These are phyloP conservation scores for Gossypium gossypioides DNA, from an alignment of 441 rosid genomes.

Conservation along the genomic window DNA sequence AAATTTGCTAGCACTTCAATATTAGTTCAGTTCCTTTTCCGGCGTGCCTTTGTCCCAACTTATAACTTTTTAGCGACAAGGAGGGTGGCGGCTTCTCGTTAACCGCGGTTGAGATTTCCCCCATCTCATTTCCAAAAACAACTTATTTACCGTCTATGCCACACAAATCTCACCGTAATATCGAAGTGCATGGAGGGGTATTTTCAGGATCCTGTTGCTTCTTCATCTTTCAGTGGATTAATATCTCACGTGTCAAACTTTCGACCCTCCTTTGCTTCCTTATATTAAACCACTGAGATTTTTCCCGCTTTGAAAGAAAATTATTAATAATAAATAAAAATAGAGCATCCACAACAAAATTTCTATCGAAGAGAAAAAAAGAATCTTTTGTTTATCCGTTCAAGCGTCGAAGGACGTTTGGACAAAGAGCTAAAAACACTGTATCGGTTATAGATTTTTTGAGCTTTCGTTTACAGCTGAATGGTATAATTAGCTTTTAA, in stretches of 20 bases:
- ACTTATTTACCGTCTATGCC: background rate
- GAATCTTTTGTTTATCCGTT: conserved; percentile 29
- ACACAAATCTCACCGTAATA: background rate
- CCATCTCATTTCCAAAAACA: background rate
- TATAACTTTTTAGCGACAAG: background rate
- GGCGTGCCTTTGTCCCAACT: conserved; percentile 2
- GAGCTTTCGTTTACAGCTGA: conserved; percentile 11
- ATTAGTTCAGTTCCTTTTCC: conserved; percentile 10
- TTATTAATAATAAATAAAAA: background rate
- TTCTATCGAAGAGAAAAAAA: background rate
- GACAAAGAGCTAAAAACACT: conserved; percentile 10
- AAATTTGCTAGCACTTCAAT: background rate
- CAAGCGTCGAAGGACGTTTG: conserved; percentile 2
- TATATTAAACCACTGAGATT: conserved; percentile 33
- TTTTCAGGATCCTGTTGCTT: background rate
- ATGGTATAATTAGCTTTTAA: conserved; percentile 20
- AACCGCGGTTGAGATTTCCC: conserved; percentile 3
- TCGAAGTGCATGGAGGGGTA: conserved; percentile 2
- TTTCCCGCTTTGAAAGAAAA: conserved; percentile 45
- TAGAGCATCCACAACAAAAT: background rate
- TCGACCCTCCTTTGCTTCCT: conserved; percentile 44
- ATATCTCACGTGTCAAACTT: conserved; percentile 54
- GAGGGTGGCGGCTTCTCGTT: background rate
- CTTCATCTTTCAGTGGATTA: conserved; percentile 22
- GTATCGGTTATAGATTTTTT: conserved; percentile 13